A percentile compares a stretch with the other conserved stretches of the same genome.
Evolutionary conservation across 805 yeast species (phyloP).

Genomic region (Lipomyces lipofer): DNA sequence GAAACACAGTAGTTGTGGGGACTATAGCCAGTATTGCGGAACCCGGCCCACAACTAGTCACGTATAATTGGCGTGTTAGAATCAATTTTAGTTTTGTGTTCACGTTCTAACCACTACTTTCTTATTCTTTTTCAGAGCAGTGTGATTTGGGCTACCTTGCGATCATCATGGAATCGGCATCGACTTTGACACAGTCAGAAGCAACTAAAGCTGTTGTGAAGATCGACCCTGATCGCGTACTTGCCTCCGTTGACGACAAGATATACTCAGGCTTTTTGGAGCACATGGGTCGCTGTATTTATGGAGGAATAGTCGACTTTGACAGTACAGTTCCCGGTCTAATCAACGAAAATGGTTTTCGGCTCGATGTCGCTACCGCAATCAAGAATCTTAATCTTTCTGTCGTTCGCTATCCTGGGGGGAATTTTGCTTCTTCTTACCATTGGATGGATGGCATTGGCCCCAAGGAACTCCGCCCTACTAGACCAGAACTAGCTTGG

Average conservation of each 20-base stretch:
- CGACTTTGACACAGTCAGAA: neutral
- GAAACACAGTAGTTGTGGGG: too few species aligned
- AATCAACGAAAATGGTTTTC: constrained; percentile 36
- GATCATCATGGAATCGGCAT: constrained; percentile 7
- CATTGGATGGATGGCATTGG: constrained; percentile 44
- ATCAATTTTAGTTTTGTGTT: too few species aligned
- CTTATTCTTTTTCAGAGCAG: too few species aligned
- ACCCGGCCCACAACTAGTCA: too few species aligned
- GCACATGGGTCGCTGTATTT: constrained; percentile 43
- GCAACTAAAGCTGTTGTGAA: constrained; percentile 10
- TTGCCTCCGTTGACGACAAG: constrained; percentile 37
- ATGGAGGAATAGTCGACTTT: constrained; percentile 44
- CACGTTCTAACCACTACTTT: too few species aligned
- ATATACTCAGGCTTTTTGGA: constrained; percentile 44
- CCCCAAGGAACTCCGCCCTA: constrained; percentile 38
- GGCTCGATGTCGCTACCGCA: constrained; percentile 40
- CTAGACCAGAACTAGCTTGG: constrained; percentile 44
- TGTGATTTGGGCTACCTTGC: too few species aligned
- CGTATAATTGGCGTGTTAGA: too few species aligned
- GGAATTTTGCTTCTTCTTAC: constrained; percentile 42
- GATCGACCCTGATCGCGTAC: constrained; percentile 38
- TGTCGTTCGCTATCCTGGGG: constrained; percentile 44
- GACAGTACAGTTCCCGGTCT: constrained; percentile 27
- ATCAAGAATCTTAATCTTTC: constrained; percentile 41
- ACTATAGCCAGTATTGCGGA: too few species aligned